Evolutionary conservation across 83 land plant genomes (phyloP), one percentile per base, ranked within the genome.

Genomic region (Diphasiastrum complanatum): DNA sequence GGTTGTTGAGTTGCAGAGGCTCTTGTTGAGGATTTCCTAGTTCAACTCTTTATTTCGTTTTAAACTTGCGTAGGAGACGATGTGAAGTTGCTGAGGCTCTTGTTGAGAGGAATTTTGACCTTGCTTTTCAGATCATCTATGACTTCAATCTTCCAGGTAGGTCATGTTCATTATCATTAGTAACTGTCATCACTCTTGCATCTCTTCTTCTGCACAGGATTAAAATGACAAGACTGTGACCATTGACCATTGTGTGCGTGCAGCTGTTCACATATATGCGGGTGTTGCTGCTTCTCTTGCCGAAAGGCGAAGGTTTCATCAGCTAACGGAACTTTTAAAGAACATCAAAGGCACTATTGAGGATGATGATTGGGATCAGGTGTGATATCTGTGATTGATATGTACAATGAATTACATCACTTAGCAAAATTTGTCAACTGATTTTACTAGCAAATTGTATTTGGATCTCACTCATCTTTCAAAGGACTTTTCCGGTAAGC

Each of bases 191-290:
- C n/a, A n/a, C n/a, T n/a, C n/a, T n/a, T n/a, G n/a, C n/a, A n/a
- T n/a, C n/a, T n/a, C n/a, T n/a, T n/a, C n/a, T n/a, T n/a, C n/a
- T n/a, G n/a, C n/a, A n/a, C n/a, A n/a, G n/a, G n/a, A n/a, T n/a
- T n/a, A n/a, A n/a, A n/a, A n/a, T n/a, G n/a, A n/a, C n/a, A n/a
- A n/a, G n/a, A n/a, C n/a, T n/a, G n/a, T n/a, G n/a, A n/a, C n/a
- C n/a, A n/a, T n/a, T n/a, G n/a, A n/a, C n/a, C n/a, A n/a, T n/a
- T n/a, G n/a, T n/a, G n/a, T n/a, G 34, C 16, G 11, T 74, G 33
- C 87, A 95, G 99, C 97, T 71, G 99, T 90, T 52, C 86, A 86
- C 62, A 95, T 95, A 28, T 95, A 95, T 78, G 99, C 99, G 68
- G 93, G 79, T 61, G 99, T 90, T 45, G 93, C 93, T 61, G 82